phyloP scores from a whole-genome alignment of 179 eudicot genomes.

The Spinacia oleracea region DNA sequence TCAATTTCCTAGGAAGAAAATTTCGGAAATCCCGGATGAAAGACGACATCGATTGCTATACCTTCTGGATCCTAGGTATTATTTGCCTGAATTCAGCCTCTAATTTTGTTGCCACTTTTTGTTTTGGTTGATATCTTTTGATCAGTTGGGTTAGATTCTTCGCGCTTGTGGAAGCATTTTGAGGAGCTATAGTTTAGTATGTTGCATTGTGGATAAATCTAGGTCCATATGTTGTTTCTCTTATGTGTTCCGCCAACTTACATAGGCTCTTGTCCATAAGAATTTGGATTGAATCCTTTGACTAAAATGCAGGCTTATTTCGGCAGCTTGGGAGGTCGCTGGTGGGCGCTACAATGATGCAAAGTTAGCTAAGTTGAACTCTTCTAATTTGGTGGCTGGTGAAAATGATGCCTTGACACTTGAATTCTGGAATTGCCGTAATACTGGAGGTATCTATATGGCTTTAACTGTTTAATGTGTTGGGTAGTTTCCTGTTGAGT shows the following conservation, averaged over 20 bases:
- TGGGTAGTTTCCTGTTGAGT: background rate
- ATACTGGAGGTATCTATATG: slow-evolving; percentile 60
- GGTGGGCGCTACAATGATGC: slow-evolving; percentile 70
- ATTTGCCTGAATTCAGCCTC: background rate
- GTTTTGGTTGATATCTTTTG: background rate
- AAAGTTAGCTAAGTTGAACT: slow-evolving; percentile 48
- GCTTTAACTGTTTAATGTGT: background rate
- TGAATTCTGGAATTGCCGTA: slow-evolving; percentile 70
- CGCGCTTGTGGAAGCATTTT: slow-evolving; percentile 6
- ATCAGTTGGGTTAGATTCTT: background rate
- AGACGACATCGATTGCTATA: slow-evolving; percentile 62
- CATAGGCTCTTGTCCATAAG: background rate
- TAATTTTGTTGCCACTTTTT: background rate
- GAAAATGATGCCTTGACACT: slow-evolving; percentile 35
- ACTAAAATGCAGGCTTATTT: slow-evolving; percentile 49
- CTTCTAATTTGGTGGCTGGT: slow-evolving; percentile 50
- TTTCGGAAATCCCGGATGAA: slow-evolving; percentile 75
- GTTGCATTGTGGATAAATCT: background rate
- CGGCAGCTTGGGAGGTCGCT: slow-evolving; percentile 77
- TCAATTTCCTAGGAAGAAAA: slow-evolving; percentile 60
- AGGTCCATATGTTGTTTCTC: background rate
- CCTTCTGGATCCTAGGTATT: slow-evolving; percentile 58
- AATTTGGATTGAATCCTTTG: background rate
- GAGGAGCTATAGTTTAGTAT: background rate
- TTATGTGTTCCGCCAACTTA: background rate